A percentile compares a stretch with the other conserved stretches of the same genome.
Conservation (phyloP, 768 basidiomycete species). For the Amanita phalloides region DNA sequence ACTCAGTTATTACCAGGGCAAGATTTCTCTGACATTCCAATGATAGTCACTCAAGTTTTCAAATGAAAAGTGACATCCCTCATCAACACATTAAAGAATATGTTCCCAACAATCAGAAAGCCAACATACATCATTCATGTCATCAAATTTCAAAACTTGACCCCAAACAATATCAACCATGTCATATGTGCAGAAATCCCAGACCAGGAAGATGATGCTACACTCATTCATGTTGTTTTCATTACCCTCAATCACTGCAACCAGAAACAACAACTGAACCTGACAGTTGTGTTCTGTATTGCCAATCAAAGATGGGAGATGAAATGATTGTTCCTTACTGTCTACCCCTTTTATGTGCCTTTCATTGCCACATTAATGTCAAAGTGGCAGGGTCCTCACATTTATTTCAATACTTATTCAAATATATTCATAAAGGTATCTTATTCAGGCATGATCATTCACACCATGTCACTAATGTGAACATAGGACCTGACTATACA, state of each 20-base stretch:
- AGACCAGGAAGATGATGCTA: constrained; percentile 12
- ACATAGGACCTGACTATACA: no score
- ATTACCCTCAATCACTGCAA: background rate
- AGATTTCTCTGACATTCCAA: constrained; percentile 20
- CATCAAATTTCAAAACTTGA: constrained; percentile 27
- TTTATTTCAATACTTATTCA: no score
- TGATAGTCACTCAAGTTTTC: constrained; percentile 3
- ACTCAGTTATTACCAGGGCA: constrained; percentile 21
- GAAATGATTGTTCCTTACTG: background rate
- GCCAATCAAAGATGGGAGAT: background rate
- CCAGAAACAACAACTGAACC: no score
- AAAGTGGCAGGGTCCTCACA: constrained; percentile 18
- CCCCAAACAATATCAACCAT: constrained; percentile 17
- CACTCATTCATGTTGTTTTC: constrained; percentile 19
- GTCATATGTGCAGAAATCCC: constrained; percentile 26
- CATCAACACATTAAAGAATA: background rate
- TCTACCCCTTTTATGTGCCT: constrained; percentile 15
- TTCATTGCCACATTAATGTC: constrained; percentile 26
- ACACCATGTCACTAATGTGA: no score
- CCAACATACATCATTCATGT: constrained; percentile 20
- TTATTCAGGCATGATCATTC: no score
- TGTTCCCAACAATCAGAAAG: background rate
- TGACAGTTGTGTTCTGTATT: background rate
- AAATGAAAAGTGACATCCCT: background rate
- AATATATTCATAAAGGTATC: no score